A percentile compares a stretch with the other conserved stretches of the same genome.
Conservation (phyloP, 2,329 filamentous ascomycete species). For the Colletotrichum incanum region DNA sequence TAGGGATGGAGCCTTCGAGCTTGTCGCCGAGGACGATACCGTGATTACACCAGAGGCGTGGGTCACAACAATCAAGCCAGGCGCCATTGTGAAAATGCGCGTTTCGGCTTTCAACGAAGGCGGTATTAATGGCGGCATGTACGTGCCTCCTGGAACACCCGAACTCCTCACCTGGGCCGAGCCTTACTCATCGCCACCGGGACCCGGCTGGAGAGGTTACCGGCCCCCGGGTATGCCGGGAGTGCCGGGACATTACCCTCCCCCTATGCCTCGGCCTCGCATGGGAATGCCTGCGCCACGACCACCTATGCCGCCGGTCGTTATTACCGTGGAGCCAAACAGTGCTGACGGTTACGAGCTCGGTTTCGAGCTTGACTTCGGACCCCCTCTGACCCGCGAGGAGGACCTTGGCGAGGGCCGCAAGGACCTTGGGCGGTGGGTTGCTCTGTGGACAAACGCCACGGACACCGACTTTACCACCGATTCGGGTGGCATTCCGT, state of each 20-base stretch:
- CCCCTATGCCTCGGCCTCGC: not conserved
- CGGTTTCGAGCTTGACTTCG: constrained; percentile 32
- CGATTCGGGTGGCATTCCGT: constrained; percentile 22
- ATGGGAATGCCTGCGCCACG: not conserved
- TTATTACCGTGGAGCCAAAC: not conserved
- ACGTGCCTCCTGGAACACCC: not conserved
- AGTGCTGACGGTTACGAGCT: not conserved
- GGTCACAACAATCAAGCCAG: constrained; percentile 32
- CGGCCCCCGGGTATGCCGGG: not conserved
- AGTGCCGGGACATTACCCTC: not conserved
- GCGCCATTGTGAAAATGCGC: constrained; percentile 27
- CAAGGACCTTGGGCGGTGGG: constrained; percentile 20
- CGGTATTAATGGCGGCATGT: not conserved
- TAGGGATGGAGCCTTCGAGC: constrained; percentile 27
- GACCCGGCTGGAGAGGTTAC: not conserved
- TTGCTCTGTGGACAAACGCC: constrained; percentile 36
- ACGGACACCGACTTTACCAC: constrained; percentile 29
- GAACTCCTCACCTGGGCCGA: constrained; percentile 23
- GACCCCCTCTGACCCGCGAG: constrained; percentile 12
- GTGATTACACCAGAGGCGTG: constrained; percentile 31
- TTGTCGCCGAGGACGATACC: constrained; percentile 13
- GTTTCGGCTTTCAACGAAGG: constrained; percentile 33
- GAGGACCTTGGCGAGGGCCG: constrained; percentile 26
- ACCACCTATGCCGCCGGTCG: not conserved
- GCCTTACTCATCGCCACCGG: not conserved